Evolutionary conservation across 495 filamentous ascomycete genomes (phyloP), one percentile per base, ranked within the genome.

Genomic region (Hypoxylon cercidicola): DNA sequence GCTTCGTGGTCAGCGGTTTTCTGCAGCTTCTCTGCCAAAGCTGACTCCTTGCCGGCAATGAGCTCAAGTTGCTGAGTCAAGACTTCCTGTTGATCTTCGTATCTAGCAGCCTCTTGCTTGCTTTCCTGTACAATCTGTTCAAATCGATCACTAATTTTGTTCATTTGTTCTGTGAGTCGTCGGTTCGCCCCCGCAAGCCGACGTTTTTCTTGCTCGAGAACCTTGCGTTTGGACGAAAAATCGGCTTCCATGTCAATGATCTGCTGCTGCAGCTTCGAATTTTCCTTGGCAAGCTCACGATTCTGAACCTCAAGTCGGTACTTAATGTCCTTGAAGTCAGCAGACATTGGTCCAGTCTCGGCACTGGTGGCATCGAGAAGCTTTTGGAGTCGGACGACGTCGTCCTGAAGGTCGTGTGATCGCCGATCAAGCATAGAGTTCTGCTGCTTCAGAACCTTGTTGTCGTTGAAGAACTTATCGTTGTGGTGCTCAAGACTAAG

Each of bases 381-480:
- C 13, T 70, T 60, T 48, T 72, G 68, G 12, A 80, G 61, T 10
- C 61, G 69, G 34, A 74, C 73, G 6, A 77, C 44, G 30, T 79
- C 74, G 10, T 70, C 65, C 39, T 79, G 62, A 2, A 81, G 71
- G 12, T 78, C 71, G n/a, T 61, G 60, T 20, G 47, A 66, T 39
- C 58, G 61, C 5, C 70, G 64, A 39, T 64, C 64, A 44, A 72
- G 67, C 30, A 72, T 66, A 43, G 75, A 64, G 35, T 81, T 75
- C 50, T 81, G 72, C 5, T 75, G 71, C 37, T 79, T 76, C 10
- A 82, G 71, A 53, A 67, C 68, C 62, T 80, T 78, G 71, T 78
- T 81, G 60, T 81, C 75, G 64, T 74, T 76, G 64, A 77, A 79
- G 32, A 82, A 79, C 18, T 60, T 71, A 15, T 82, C 79, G 49